Percentiles rank a stretch among this genome's conserved stretches.
phyloP scores from a whole-genome alignment of 257 asterid genomes.

The Solanum chaucha region DNA sequence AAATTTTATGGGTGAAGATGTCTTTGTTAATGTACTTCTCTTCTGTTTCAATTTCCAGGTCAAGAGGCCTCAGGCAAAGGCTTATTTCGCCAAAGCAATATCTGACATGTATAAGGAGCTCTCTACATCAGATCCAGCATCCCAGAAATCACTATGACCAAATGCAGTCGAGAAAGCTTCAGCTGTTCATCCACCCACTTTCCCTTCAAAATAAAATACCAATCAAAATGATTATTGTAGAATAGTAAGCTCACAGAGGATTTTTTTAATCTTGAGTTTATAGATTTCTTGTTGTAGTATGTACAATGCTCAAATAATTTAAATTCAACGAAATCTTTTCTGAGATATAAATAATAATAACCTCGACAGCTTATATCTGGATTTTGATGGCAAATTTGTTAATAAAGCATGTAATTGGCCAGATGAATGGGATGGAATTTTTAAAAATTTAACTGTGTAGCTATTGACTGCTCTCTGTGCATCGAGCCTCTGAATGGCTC shows the following conservation, averaged over 20 bases:
- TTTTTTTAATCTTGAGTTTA: not conserved
- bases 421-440: not conserved
- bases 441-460: not conserved
- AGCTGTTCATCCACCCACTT: not conserved
- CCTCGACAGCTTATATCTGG: not conserved
- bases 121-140: slow-evolving; percentile 48
- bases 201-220: not conserved
- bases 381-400: not conserved
- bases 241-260: not conserved
- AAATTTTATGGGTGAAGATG: not conserved
- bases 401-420: not conserved
- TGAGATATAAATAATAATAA: not conserved
- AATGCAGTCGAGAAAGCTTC: not conserved
- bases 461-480: not conserved
- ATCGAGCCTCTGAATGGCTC: not conserved
- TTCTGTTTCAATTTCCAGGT: slow-evolving; percentile 29
- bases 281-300: not conserved
- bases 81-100: slow-evolving; percentile 66
- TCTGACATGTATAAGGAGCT: slow-evolving; percentile 62
- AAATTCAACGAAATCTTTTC: not conserved
- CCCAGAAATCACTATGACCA: not conserved
- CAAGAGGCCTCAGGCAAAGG: slow-evolving; percentile 86
- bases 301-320: not conserved
- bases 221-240: not conserved
- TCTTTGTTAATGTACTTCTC: not conserved